These are phyloP conservation scores for Santalum album DNA, from an alignment of 164 flowering plant genomes.

Conservation along the genomic window DNA sequence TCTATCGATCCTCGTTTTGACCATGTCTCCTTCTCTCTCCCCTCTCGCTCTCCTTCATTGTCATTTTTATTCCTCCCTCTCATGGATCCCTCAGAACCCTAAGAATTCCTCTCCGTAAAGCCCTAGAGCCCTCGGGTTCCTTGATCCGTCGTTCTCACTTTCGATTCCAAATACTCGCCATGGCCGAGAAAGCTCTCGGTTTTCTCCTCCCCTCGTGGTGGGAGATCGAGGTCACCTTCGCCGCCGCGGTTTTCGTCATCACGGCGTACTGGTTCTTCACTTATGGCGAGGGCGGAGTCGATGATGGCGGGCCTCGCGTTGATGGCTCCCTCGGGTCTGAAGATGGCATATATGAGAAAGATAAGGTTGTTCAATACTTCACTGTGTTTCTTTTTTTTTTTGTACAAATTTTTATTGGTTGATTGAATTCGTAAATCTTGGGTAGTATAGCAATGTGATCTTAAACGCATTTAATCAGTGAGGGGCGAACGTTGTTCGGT, in stretches of 20 bases:
- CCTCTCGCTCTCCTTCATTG: constrained; percentile 5
- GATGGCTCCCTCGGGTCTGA: constrained; percentile 9
- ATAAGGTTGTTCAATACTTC: constrained; percentile 6
- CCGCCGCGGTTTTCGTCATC: constrained; percentile 57
- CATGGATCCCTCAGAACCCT: constrained; percentile 11
- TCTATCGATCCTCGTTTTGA: too few relatives aligned
- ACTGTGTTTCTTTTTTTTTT: not conserved
- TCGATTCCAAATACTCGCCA: constrained; percentile 4
- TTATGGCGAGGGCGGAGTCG: constrained; percentile 14
- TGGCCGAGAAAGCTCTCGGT: constrained; percentile 33
- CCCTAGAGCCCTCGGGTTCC: constrained; percentile 7
- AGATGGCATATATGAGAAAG: not conserved
- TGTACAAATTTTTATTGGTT: not conserved
- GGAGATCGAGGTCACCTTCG: constrained; percentile 74
- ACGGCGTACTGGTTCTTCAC: constrained; percentile 45
- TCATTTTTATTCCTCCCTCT: not conserved
- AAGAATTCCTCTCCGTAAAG: constrained; percentile 1
- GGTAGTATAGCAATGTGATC: too few relatives aligned
- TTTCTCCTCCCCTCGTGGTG: constrained; percentile 71
- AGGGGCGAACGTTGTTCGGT: too few relatives aligned
- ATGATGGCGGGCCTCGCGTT: constrained; percentile 3
- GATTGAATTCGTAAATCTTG: constrained; percentile 1
- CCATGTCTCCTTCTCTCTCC: constrained; percentile 11
- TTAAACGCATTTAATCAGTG: too few relatives aligned
- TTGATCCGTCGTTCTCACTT: not conserved